phyloP scores from a whole-genome alignment of 306 rosid species.

The Hylodesmum podocarpum region DNA sequence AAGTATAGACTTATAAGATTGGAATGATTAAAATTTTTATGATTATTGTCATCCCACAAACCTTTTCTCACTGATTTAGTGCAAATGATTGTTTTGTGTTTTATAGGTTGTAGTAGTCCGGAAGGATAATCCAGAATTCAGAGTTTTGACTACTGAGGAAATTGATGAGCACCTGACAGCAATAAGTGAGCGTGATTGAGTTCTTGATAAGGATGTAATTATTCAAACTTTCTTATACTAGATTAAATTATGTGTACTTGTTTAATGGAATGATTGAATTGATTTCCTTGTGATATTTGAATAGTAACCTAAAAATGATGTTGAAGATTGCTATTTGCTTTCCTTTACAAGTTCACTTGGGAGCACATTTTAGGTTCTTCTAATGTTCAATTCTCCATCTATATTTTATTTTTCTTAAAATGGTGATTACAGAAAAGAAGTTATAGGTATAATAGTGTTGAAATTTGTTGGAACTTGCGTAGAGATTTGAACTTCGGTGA shows the following conservation, averaged over 20 bases:
- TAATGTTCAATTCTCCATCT: no score
- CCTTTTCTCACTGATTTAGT: background rate
- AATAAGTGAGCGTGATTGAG: conserved; percentile 95
- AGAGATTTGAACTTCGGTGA: no score
- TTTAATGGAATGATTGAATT: background rate
- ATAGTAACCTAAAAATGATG: background rate
- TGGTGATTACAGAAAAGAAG: no score
- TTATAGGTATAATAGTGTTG: no score
- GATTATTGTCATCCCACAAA: background rate
- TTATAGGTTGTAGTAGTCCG: conserved; percentile 92
- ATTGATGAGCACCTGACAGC: conserved; percentile 99
- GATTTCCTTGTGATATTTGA: conserved; percentile 12
- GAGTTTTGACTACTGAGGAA: conserved; percentile 86
- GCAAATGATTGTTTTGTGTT: conserved; percentile 7
- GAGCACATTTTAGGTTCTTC: background rate
- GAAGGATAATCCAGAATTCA: conserved; percentile 68
- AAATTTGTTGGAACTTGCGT: no score
- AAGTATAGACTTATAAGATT: background rate
- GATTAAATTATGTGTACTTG: conserved; percentile 17
- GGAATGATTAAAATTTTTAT: background rate
- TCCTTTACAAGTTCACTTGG: conserved; percentile 1
- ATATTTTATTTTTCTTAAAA: no score
- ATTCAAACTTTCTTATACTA: conserved; percentile 19
- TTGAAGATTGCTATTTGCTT: conserved; percentile 20
- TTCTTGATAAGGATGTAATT: conserved; percentile 28